Evolutionary conservation across 2,329 filamentous ascomycete species (phyloP), one percentile per base, ranked within the genome.

Genomic region (Aspergillus pseudoterreus): DNA sequence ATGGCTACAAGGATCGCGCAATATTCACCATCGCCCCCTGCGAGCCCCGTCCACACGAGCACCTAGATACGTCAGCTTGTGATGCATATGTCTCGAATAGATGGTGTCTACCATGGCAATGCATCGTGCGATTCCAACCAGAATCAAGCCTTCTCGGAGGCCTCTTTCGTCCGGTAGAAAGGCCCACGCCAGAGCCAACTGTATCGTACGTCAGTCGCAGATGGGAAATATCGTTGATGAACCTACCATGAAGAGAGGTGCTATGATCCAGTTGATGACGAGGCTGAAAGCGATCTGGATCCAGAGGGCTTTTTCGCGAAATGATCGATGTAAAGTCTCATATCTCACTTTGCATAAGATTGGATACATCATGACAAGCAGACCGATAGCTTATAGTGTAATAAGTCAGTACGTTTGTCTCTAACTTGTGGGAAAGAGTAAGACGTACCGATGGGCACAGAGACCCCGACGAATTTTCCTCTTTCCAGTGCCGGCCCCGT

Each of bases 321-420:
- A 80, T 4, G 90, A 74, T 2, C 80, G 73, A 66, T 90, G 88
- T 9, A 95, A 72, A 0, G 82, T 81, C 67, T 95, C 90, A 69
- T 84, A 94, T 38, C 83, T 83, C 5, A 95, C 87, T 68, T 94
- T 94, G 78, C 89, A 95, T 0, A 95, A 75, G 53, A 95, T 95
- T 0, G 90, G 91, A 64, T 94, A 95, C 89, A 95, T 95, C 90
- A 95, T 95, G 39, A 95, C 84, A 1, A 95, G 78, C 1, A 95
- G 73, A 0, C 90, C 90, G 44, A 95, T 75, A 0, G 90, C 89
- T 88, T 43, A 15, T 51, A n/a, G n/a, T n/a, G n/a, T n/a, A n/a
- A 11, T 30, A 27, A 6, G 35, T 47, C 11, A 41, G 21, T 17
- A 19, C 22, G 27, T 19, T 22, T 3, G 19, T 27, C 6, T 5